Evolutionary conservation across 2,329 filamentous ascomycete genomes (phyloP).

Genomic region (Alternaria solani): DNA sequence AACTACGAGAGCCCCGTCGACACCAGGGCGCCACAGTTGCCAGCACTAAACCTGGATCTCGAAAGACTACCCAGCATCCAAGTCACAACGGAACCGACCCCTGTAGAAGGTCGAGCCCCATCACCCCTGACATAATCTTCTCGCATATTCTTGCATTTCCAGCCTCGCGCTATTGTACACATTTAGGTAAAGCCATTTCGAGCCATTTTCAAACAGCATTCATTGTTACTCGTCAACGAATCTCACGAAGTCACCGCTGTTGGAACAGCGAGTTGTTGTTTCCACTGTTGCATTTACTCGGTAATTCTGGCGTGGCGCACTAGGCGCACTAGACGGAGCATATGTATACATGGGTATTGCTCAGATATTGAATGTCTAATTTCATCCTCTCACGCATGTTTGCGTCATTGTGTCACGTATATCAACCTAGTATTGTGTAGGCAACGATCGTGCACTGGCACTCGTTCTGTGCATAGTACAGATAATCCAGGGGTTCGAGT

Average conservation of each 20-base stretch:
- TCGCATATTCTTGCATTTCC: background rate
- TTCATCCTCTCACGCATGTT: background rate
- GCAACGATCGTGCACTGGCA: too few species aligned
- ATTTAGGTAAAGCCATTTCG: background rate
- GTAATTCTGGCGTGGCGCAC: background rate
- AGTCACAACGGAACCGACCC: conserved; percentile 50
- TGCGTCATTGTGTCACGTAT: background rate
- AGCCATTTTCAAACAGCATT: background rate
- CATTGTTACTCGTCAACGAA: background rate
- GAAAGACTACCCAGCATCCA: conserved; percentile 55
- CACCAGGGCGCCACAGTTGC: conserved; percentile 46
- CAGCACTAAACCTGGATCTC: conserved; percentile 51
- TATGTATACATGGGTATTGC: background rate
- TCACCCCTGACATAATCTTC: conserved; percentile 18
- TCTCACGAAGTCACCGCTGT: background rate
- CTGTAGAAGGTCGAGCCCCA: conserved; percentile 23
- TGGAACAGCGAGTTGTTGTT: background rate
- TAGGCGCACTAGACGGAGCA: background rate
- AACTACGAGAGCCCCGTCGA: conserved; percentile 56
- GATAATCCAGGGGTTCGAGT: too few species aligned
- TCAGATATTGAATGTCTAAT: background rate
- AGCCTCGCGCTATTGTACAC: background rate
- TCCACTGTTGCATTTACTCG: background rate
- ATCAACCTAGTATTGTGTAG: too few species aligned
- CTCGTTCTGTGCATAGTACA: too few species aligned